Base-by-base conservation (phyloP, 2,329 filamentous ascomycete species). In the Leptographium galeiforme region DNA sequence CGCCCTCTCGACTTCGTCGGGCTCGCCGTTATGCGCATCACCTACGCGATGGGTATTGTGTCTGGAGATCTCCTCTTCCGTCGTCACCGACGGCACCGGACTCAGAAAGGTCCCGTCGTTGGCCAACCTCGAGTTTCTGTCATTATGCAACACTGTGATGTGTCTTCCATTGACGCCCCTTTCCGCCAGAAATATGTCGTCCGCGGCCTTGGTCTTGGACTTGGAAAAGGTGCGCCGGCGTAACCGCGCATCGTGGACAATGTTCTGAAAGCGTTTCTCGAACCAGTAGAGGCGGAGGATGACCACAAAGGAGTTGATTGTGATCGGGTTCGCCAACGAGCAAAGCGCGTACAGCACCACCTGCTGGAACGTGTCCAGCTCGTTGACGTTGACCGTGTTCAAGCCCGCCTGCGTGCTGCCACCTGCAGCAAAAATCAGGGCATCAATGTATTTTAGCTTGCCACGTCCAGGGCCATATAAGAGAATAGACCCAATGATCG, bases 231-330 rank as follows among this genome's bases (percentile, higher is more conserved):
- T 85, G 52, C 77, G 75, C 52, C 90, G 80, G 52, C 83, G 72
- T 45, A 71, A 74, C 53, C 81, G 79, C 1, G 87, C 82, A 61
- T 95, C 87, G 38, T 76, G 76, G 14, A 86, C 89, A 58, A 95
- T 79, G 61, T 87, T 77, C 64, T 95, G 86, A 64, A 98, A 97
- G 8, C 90, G 81, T 68, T 94, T 95, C 68, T 98, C 90, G 65
- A 98, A 98, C 91, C 91, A 98, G 69, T 95, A 96, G 2, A 98
- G 74, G 32, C 93, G 85, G 14, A 97, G 76, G 61, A 95, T 91
- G 8, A 98, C 93, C 46, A 98, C 89, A 46, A 81, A 85, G 2
- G 86, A 81, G 63, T 95, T 82, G 61, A 95, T 84, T 48, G 86
- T 83, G 57, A 95, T 93, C 0, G 89, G 89, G 50, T 89, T 95